Percentiles rank a stretch among this genome's conserved stretches.
These are phyloP conservation scores for Boletus vinaceobasis DNA, from an alignment of 768 basidiomycete species.

Conservation along the genomic window DNA sequence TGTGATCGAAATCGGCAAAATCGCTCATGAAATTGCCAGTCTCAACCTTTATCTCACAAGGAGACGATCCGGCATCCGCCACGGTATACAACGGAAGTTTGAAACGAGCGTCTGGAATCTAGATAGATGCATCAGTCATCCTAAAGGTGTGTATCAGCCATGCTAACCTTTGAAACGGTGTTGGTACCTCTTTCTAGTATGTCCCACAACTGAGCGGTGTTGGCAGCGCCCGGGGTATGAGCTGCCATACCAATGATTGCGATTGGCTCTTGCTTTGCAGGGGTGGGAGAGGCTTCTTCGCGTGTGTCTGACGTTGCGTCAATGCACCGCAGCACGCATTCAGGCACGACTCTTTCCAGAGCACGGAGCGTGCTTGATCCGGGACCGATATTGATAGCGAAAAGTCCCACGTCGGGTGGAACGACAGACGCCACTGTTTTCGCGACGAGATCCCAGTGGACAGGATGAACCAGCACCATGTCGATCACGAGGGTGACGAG, in stretches of 20 bases:
- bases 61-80: conserved; percentile 21
- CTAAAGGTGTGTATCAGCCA: neutral
- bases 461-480: conserved; percentile 45
- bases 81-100: conserved; percentile 38
- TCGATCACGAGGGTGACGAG: conserved; percentile 41
- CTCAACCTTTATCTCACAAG: conserved; percentile 46
- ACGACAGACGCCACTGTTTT: conserved; percentile 24
- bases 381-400: conserved; percentile 50
- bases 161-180: conserved; percentile 53
- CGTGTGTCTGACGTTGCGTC: conserved; percentile 13
- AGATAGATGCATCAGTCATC: conserved; percentile 2
- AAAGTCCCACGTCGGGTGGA: conserved; percentile 21
- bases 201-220: conserved; percentile 52
- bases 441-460: conserved; percentile 50
- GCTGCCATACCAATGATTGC: conserved; percentile 74
- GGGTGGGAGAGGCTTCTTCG: neutral
- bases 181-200: conserved; percentile 54
- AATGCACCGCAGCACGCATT: conserved; percentile 11
- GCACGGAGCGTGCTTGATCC: conserved; percentile 39
- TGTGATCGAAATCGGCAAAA: conserved; percentile 60
- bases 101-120: conserved; percentile 68
- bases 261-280: conserved; percentile 46
- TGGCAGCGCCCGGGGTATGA: conserved; percentile 48
- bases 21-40: conserved; percentile 64
- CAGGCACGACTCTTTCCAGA: conserved; percentile 35